A percentile compares a stretch with the other conserved stretches of the same genome.
Conservation (phyloP, 1,139 yeast species). For the Magnusiomyces suaveolens region DNA sequence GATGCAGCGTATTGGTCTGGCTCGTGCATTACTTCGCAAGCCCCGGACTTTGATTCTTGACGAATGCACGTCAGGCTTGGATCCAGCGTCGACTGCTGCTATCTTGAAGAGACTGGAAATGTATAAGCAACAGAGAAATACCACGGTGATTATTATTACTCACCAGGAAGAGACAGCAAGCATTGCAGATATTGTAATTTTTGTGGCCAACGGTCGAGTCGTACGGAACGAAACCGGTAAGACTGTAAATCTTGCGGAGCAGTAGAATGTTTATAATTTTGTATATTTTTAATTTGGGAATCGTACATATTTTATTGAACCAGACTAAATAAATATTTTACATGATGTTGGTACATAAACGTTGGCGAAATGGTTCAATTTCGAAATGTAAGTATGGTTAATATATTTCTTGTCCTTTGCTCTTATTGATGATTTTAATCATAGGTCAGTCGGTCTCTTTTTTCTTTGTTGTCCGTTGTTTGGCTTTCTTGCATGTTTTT, state of each 20-base stretch:
- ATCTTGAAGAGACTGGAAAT: slow-evolving; percentile 34
- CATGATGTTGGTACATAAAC: too few species aligned
- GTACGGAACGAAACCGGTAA: background rate
- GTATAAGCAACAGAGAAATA: slow-evolving; percentile 44
- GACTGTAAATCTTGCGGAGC: background rate
- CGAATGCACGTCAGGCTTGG: slow-evolving; percentile 69
- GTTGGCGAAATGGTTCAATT: too few species aligned
- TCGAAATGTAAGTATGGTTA: too few species aligned
- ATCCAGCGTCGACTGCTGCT: slow-evolving; percentile 44
- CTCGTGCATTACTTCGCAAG: slow-evolving; percentile 56
- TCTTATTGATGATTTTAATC: background rate
- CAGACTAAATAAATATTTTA: background rate
- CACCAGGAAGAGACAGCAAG: slow-evolving; percentile 71
- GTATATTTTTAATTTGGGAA: background rate
- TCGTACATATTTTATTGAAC: background rate
- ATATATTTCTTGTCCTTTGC: too few species aligned
- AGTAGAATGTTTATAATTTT: background rate
- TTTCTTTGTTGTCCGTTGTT: background rate
- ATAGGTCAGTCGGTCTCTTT: background rate
- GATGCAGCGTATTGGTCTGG: slow-evolving; percentile 77
- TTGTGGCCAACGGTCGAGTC: slow-evolving; percentile 8
- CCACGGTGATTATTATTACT: slow-evolving; percentile 75
- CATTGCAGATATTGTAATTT: slow-evolving; percentile 29
- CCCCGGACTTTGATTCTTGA: slow-evolving; percentile 57
- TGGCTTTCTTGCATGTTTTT: background rate